phyloP scores from a whole-genome alignment of 2,329 filamentous ascomycete species.

The Colletotrichum salicis region DNA sequence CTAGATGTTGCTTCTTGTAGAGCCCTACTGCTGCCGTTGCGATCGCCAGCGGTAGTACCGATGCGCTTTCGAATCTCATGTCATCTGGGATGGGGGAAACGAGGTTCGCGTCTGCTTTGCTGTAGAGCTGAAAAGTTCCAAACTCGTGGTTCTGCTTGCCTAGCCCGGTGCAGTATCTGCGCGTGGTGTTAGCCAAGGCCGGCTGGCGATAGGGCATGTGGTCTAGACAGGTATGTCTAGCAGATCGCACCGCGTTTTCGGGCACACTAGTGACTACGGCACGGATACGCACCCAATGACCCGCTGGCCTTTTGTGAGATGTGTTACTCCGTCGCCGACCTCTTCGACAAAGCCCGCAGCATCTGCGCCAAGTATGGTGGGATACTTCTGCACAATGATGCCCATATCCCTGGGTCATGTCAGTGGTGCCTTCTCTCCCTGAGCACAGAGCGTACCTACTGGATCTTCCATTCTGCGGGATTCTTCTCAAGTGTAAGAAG shows the following conservation, averaged over 20 bases:
- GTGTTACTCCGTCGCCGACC: constrained; percentile 37
- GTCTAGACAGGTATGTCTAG: neutral
- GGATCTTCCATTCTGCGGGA: constrained; percentile 5
- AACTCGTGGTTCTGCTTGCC: constrained; percentile 7
- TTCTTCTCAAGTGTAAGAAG: neutral
- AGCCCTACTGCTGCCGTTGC: constrained; percentile 38
- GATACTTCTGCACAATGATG: constrained; percentile 6
- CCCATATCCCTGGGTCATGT: neutral
- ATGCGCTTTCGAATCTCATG: constrained; percentile 24
- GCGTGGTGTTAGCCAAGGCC: neutral
- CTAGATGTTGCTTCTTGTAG: constrained; percentile 37
- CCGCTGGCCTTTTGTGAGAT: constrained; percentile 39
- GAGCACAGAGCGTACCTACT: neutral
- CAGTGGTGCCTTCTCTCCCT: too few species aligned
- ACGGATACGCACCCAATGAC: constrained; percentile 30
- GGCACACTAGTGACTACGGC: too few species aligned
- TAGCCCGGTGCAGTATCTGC: constrained; percentile 7
- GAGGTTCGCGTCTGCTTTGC: constrained; percentile 4
- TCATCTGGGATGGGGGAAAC: neutral
- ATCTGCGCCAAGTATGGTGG: constrained; percentile 35
- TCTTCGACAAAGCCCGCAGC: constrained; percentile 39
- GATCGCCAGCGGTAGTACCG: constrained; percentile 26
- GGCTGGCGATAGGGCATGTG: neutral
- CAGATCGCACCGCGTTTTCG: neutral
- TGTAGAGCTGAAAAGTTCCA: constrained; percentile 22